Evolutionary conservation across 2,329 filamentous ascomycete species (phyloP).

Genomic region (Cladophialophora exuberans): DNA sequence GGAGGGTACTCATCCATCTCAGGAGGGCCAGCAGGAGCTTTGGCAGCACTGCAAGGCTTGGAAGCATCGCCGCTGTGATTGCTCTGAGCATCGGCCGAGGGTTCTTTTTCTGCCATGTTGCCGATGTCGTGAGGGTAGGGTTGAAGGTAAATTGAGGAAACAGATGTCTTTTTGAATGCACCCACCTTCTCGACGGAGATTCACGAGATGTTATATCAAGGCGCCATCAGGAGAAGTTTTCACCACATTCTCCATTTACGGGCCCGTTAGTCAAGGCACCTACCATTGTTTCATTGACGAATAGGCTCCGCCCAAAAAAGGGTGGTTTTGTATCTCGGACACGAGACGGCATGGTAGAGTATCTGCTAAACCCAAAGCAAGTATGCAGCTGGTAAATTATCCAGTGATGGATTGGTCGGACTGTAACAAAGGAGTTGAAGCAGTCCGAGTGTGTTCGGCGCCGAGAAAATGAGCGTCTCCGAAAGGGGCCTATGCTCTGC

Average conservation of each 20-base stretch:
- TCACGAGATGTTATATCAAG: neutral
- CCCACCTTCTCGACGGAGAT: neutral
- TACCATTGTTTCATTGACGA: neutral
- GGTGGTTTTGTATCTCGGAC: conserved; percentile 4
- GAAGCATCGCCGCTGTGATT: conserved; percentile 5
- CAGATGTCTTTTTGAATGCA: neutral
- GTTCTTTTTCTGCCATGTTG: conserved; percentile 9
- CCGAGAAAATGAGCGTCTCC: too few relatives aligned
- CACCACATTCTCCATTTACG: too few relatives aligned
- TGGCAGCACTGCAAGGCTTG: neutral
- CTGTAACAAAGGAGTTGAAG: too few relatives aligned
- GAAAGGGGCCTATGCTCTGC: too few relatives aligned
- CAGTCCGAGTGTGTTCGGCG: too few relatives aligned
- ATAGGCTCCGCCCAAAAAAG: conserved; percentile 1
- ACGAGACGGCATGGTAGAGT: neutral
- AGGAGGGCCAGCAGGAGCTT: neutral
- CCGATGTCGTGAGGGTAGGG: neutral
- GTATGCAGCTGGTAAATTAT: too few relatives aligned
- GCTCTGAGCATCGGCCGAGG: neutral
- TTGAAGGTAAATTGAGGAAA: neutral
- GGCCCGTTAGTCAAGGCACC: conserved; percentile 7
- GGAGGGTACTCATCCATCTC: conserved; percentile 29
- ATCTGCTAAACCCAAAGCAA: too few relatives aligned
- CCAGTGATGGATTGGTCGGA: too few relatives aligned
- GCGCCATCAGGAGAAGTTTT: neutral